Evolutionary conservation across 2,329 filamentous ascomycete genomes (phyloP), one percentile per base, ranked within the genome.

Genomic region (Colletotrichum lindemuthianum): DNA sequence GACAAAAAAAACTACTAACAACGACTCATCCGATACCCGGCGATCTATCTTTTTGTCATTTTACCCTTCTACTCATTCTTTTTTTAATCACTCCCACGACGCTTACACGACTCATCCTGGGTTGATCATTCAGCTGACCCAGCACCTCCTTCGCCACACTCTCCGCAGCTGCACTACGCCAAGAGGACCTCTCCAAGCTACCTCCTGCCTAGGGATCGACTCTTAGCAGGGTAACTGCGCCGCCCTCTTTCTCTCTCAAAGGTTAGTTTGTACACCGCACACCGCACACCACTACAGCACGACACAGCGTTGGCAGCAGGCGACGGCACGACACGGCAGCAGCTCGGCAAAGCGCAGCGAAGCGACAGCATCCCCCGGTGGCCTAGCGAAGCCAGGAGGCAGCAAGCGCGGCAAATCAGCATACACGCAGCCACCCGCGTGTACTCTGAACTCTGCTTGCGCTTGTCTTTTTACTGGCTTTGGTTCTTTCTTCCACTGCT

Each of bases 71-170:
- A 54, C 64, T 64, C 64, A 63, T 32, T 58, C 63, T 57, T 56
- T 57, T 56, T 63, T 36, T 41, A 60, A 37, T 15, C 45, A 47
- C 37, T 55, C 57, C 60, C 43, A 65, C 57, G 57, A 65, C 57
- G 50, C 54, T 51, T 60, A 60, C 61, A 60, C 61, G 61, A 65
- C 61, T 65, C 61, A 60, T 55, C 39, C 15, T 51, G 55, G 37
- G 50, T 50, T 10, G 33, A 37, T 59, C 36, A 48, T 15, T 51
- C 32, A 24, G 61, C 61, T 65, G 61, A 60, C 49, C 61, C 24
- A 60, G 57, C 49, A 60, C 16, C 36, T 49, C 51, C 61, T 65
- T 65, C 50, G 61, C 57, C 61, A 60, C 61, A 55, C 39, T 60
- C 53, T 57, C 24, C 24, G 24, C 24, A 24, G 58, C 50, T 32